Percentiles rank a stretch among this genome's conserved stretches.
Evolutionary conservation across 2,329 filamentous ascomycete genomes (phyloP).

Genomic region (Fusarium sp.): DNA sequence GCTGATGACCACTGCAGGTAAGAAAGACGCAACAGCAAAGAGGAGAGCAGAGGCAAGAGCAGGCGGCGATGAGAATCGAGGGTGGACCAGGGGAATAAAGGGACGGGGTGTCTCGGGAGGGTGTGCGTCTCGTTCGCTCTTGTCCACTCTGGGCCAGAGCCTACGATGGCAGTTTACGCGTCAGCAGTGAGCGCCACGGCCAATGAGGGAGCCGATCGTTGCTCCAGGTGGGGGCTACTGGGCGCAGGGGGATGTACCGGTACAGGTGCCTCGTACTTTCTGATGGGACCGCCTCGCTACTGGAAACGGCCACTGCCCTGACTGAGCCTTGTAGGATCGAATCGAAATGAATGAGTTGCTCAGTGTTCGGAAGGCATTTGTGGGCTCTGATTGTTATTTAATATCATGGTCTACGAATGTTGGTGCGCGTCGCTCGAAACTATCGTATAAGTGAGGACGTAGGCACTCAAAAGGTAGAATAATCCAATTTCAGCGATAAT

Average conservation of each 20-base stretch:
- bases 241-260: slow-evolving; percentile 49
- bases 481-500: slow-evolving; percentile 13
- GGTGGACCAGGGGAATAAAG: slow-evolving; percentile 55
- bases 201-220: slow-evolving; percentile 49
- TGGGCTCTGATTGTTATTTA: slow-evolving; percentile 33
- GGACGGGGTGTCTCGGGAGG: slow-evolving; percentile 54
- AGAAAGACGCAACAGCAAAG: slow-evolving; percentile 32
- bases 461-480: slow-evolving; percentile 4
- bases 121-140: slow-evolving; percentile 50
- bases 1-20: slow-evolving; percentile 37
- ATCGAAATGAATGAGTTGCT: slow-evolving; percentile 1
- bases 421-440: slow-evolving; percentile 26
- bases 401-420: slow-evolving; percentile 23
- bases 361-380: slow-evolving; percentile 16
- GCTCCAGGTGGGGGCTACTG: slow-evolving; percentile 45
- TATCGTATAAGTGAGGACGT: slow-evolving; percentile 11
- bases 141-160: slow-evolving; percentile 48
- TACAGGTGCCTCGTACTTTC: slow-evolving; percentile 44
- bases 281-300: slow-evolving; percentile 15
- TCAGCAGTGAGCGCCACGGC: slow-evolving; percentile 53
- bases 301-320: slow-evolving; percentile 11
- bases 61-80: slow-evolving; percentile 50
- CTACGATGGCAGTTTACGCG: slow-evolving; percentile 57
- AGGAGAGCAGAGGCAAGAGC: slow-evolving; percentile 44
- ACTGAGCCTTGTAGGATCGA: slow-evolving; percentile 13